Conservation (phyloP, 768 basidiomycete genomes). For the Mycena chlorophos region DNA sequence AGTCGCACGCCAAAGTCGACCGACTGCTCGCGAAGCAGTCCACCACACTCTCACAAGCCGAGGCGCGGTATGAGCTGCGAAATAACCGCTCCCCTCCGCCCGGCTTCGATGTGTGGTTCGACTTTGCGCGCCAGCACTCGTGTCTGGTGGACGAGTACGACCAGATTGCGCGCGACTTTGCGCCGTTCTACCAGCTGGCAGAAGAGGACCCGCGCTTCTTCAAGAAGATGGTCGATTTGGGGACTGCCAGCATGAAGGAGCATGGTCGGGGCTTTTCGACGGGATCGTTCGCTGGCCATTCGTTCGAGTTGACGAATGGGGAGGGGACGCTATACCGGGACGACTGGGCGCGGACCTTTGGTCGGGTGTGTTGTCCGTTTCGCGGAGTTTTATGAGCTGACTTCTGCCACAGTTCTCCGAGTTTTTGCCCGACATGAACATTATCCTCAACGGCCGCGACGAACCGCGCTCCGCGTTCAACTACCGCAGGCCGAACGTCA, state of each 20-base stretch:
- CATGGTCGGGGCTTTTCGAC: slow-evolving; percentile 15
- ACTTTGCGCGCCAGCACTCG: slow-evolving; percentile 9
- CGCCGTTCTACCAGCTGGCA: slow-evolving; percentile 23
- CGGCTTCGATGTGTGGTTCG: slow-evolving; percentile 19
- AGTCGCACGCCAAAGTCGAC: neutral
- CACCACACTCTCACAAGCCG: slow-evolving; percentile 14
- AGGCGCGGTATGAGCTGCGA: slow-evolving; percentile 16
- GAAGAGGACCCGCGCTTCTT: slow-evolving; percentile 18
- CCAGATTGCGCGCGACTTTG: slow-evolving; percentile 22
- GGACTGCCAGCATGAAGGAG: slow-evolving; percentile 6
- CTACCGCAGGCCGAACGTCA: slow-evolving; percentile 4
- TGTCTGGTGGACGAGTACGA: slow-evolving; percentile 25
- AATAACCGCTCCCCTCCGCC: slow-evolving; percentile 21
- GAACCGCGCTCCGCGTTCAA: slow-evolving; percentile 23
- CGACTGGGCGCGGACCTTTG: slow-evolving; percentile 20
- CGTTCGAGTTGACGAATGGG: slow-evolving; percentile 15
- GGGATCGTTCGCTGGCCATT: slow-evolving; percentile 3
- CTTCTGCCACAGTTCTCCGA: slow-evolving; percentile 3
- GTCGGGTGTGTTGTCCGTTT: slow-evolving; percentile 3
- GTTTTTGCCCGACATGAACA: slow-evolving; percentile 17
- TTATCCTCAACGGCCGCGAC: slow-evolving; percentile 22
- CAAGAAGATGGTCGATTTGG: slow-evolving; percentile 14
- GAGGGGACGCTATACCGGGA: slow-evolving; percentile 15
- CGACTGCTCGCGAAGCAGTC: neutral
- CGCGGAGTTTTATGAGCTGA: neutral